phyloP scores from a whole-genome alignment of 805 yeast genomes.

The Candida insectorum region DNA sequence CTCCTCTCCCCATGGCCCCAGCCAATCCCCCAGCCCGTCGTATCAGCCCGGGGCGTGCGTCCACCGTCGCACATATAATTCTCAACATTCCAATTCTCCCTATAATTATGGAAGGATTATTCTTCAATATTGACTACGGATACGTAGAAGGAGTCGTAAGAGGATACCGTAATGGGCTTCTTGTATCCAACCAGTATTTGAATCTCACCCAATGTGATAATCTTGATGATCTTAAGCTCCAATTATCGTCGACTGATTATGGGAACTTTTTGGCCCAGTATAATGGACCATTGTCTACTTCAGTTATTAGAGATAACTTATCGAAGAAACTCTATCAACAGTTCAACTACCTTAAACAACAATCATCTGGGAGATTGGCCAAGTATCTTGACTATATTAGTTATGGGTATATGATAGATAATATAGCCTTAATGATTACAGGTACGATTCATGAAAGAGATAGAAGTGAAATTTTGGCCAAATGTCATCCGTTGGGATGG shows the following conservation, averaged over 20 bases:
- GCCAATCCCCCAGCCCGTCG: too few relatives aligned
- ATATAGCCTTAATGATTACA: slow-evolving; percentile 91
- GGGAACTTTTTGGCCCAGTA: slow-evolving; percentile 85
- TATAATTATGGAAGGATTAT: slow-evolving; percentile 80
- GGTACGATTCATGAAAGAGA: slow-evolving; percentile 97
- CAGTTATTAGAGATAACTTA: slow-evolving; percentile 79
- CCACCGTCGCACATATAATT: too few relatives aligned
- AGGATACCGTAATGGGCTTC: slow-evolving; percentile 84
- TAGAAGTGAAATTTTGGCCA: slow-evolving; percentile 76
- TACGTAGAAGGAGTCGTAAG: slow-evolving; percentile 92
- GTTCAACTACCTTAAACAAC: slow-evolving; percentile 80
- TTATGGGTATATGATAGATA: slow-evolving; percentile 98
- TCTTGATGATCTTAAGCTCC: slow-evolving; percentile 89
- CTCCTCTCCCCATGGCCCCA: too few relatives aligned
- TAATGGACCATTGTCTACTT: slow-evolving; percentile 79
- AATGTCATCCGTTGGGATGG: slow-evolving; percentile 98
- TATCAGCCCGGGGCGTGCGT: too few relatives aligned
- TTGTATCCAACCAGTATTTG: slow-evolving; percentile 76
- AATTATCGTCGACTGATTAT: slow-evolving; percentile 93
- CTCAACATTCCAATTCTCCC: not conserved
- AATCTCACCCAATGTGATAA: slow-evolving; percentile 95
- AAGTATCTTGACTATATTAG: slow-evolving; percentile 89
- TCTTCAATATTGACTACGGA: slow-evolving; percentile 86
- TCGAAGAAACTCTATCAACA: slow-evolving; percentile 73
- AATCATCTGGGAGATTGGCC: slow-evolving; percentile 75